These are phyloP conservation scores for Fusarium subglutinans DNA, from an alignment of 2,329 filamentous ascomycete species.

Conservation along the genomic window DNA sequence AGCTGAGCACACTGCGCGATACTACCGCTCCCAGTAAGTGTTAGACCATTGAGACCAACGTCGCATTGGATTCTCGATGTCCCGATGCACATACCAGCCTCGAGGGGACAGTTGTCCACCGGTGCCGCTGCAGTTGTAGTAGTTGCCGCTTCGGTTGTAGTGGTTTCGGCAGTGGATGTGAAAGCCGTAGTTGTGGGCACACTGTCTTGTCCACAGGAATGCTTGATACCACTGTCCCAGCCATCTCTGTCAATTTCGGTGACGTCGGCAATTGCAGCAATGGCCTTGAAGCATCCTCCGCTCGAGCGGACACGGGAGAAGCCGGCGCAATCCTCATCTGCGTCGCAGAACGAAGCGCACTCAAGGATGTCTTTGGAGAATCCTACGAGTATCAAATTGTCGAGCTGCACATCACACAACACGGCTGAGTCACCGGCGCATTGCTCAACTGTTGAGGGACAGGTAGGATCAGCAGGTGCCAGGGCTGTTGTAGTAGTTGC, in stretches of 20 bases:
- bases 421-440: background rate
- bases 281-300: background rate
- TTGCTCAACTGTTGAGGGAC: background rate
- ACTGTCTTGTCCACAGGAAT: rapidly evolving
- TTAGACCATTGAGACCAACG: background rate
- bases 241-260: background rate
- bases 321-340: background rate
- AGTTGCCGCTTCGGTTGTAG: background rate
- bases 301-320: background rate
- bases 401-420: background rate
- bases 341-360: background rate
- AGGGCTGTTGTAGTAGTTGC: background rate
- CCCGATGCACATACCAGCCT: background rate
- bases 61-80: background rate
- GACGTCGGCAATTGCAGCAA: background rate
- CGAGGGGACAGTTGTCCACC: background rate
- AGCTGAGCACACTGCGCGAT: background rate
- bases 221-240: background rate
- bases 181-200: background rate
- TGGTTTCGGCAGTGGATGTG: background rate
- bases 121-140: background rate
- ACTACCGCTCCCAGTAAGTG: background rate
- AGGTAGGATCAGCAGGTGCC: rapidly evolving
- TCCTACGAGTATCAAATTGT: rapidly evolving
- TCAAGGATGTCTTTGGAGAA: background rate